phyloP scores from a whole-genome alignment of 176 grass and related monocot genomes.

The Raddia guianensis region DNA sequence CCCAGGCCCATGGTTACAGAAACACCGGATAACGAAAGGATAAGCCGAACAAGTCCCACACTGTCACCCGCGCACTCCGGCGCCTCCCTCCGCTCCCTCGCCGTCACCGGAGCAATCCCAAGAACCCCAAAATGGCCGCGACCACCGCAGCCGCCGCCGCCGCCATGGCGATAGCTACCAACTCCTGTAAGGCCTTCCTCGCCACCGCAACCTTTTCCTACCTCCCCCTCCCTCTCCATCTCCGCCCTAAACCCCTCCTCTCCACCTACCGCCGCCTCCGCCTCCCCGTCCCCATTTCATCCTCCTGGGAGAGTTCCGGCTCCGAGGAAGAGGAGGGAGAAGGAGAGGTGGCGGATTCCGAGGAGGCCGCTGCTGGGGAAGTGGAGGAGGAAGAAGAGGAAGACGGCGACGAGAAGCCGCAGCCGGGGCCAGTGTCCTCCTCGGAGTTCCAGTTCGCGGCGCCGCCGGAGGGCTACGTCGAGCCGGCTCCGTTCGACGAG shows the following conservation, averaged over 20 bases:
- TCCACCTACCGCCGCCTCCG: background rate
- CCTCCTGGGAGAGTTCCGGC: constrained; percentile 44
- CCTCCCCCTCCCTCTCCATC: constrained; percentile 15
- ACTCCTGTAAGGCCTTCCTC: constrained; percentile 37
- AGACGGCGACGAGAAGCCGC: constrained; percentile 45
- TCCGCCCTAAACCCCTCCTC: constrained; percentile 33
- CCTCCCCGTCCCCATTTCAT: constrained; percentile 44
- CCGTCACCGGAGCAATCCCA: constrained; percentile 21
- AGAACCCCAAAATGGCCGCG: constrained; percentile 34
- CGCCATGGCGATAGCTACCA: constrained; percentile 48
- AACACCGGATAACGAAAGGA: constrained; percentile 52
- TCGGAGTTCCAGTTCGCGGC: constrained; percentile 53
- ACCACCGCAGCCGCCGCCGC: constrained; percentile 21
- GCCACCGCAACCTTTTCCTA: constrained; percentile 45
- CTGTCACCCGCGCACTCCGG: background rate
- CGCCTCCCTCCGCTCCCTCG: background rate
- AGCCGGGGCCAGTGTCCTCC: constrained; percentile 44
- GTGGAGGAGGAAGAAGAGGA: background rate
- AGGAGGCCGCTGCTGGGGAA: constrained; percentile 31
- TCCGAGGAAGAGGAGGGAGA: constrained; percentile 25
- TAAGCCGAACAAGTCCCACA: constrained; percentile 50
- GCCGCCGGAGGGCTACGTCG: constrained; percentile 71
- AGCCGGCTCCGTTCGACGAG: constrained; percentile 68
- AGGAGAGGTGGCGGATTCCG: constrained; percentile 17
- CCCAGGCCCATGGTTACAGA: background rate